Percentiles rank a stretch among this genome's conserved stretches.
Evolutionary conservation across 768 basidiomycete species (phyloP).

Genomic region (Kwoniella botswanensis): DNA sequence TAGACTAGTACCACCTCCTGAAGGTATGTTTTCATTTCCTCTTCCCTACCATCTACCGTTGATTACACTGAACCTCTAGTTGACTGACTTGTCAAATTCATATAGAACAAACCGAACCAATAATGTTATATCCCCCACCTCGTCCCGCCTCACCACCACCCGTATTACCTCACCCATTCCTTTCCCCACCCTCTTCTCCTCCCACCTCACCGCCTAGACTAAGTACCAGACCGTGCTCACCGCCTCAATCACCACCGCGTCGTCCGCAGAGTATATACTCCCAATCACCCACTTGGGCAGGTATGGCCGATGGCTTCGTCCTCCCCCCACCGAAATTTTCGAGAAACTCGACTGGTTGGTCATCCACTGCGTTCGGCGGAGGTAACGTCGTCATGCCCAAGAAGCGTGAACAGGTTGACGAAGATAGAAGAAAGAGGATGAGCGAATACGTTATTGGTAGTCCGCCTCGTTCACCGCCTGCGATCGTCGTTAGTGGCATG

Average conservation of each 20-base stretch:
- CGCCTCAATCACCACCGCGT: constrained; percentile 22
- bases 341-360: constrained; percentile 20
- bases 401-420: constrained; percentile 30
- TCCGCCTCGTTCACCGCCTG: constrained; percentile 20
- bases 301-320: constrained; percentile 43
- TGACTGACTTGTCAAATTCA: not conserved
- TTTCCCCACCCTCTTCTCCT: constrained; percentile 24
- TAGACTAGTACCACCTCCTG: constrained; percentile 46
- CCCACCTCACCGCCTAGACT: constrained; percentile 23
- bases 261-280: constrained; percentile 15
- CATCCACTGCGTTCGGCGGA: constrained; percentile 5
- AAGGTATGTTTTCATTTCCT: constrained; percentile 30
- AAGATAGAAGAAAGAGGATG: constrained; percentile 35
- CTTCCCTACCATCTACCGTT: not conserved
- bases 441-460: constrained; percentile 21
- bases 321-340: constrained; percentile 42
- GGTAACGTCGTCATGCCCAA: constrained; percentile 43
- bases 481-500: constrained; percentile 11
- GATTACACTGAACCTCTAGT: not conserved
- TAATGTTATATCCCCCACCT: constrained; percentile 41
- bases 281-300: constrained; percentile 30
- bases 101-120: constrained; percentile 44
- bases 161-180: constrained; percentile 20
- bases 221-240: constrained; percentile 19
- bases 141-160: constrained; percentile 27